A percentile compares a stretch with the other conserved stretches of the same genome.
Evolutionary conservation across 805 yeast species (phyloP).

Genomic region (Sugiyamaella floridensis): DNA sequence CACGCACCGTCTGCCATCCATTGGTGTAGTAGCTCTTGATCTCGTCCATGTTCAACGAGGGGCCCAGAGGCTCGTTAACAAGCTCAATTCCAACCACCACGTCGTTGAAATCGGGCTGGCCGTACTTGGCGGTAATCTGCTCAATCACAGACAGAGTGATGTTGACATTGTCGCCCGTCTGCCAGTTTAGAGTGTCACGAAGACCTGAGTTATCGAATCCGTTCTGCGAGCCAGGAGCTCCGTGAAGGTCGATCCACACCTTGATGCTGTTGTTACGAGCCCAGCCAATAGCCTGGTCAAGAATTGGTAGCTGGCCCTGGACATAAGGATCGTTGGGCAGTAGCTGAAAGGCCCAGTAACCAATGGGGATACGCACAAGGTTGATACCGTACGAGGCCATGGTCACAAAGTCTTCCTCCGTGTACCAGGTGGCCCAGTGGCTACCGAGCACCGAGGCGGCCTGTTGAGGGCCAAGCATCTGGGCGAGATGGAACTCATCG

Average conservation of each 20-base stretch:
- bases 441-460: slow-evolving; percentile 45
- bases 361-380: slow-evolving; percentile 83
- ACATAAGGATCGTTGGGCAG: slow-evolving; percentile 75
- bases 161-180: slow-evolving; percentile 42
- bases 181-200: slow-evolving; percentile 55
- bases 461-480: slow-evolving; percentile 52
- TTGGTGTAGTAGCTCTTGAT: slow-evolving; percentile 53
- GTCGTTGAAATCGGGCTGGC: slow-evolving; percentile 51
- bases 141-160: slow-evolving; percentile 51
- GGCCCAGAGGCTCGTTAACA: slow-evolving; percentile 84
- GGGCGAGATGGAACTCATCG: slow-evolving; percentile 71
- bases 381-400: slow-evolving; percentile 65
- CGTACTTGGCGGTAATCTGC: slow-evolving; percentile 56
- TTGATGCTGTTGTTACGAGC: slow-evolving; percentile 52
- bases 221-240: slow-evolving; percentile 95
- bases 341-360: slow-evolving; percentile 82
- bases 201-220: slow-evolving; percentile 93
- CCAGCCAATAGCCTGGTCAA: slow-evolving; percentile 78
- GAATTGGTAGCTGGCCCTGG: slow-evolving; percentile 65
- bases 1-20: slow-evolving; percentile 62
- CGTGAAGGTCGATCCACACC: slow-evolving; percentile 90
- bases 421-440: slow-evolving; percentile 78
- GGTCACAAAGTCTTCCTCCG: slow-evolving; percentile 59
- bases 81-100: slow-evolving; percentile 79
- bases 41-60: slow-evolving; percentile 50